phyloP scores from a whole-genome alignment of 495 filamentous ascomycete species.

The Bacidia gigantensis region DNA sequence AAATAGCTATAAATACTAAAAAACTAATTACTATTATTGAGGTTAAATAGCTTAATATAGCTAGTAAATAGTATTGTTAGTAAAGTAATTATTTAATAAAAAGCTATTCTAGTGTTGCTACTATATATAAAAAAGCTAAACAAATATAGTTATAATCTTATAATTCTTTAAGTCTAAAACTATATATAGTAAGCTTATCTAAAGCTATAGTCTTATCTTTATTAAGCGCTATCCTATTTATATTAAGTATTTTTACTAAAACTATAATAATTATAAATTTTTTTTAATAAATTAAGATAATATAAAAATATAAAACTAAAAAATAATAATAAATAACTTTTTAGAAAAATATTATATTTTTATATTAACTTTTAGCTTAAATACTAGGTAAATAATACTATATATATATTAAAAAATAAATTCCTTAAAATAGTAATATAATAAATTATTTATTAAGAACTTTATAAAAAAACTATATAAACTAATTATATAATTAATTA shows the following conservation, averaged over 20 bases:
- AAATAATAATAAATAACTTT: no score
- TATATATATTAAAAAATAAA: background rate
- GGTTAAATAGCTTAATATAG: background rate
- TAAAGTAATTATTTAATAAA: background rate
- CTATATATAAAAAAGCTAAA: background rate
- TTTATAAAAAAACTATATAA: background rate
- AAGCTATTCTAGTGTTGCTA: background rate
- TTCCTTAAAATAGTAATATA: background rate
- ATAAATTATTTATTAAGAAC: constrained; percentile 3
- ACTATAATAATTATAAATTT: no score
- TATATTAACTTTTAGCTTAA: constrained; percentile 4
- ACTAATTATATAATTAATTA: background rate
- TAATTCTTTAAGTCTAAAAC: no score
- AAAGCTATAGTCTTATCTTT: no score
- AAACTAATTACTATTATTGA: background rate
- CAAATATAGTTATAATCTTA: background rate
- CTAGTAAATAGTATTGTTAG: no score
- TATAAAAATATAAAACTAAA: background rate
- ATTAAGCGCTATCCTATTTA: no score
- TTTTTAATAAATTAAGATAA: background rate
- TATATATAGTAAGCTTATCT: no score
- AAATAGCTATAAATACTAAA: background rate
- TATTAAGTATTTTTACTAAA: background rate
- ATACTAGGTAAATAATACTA: background rate
- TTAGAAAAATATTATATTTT: background rate